Conservation (phyloP, 108 stramenopile species). For the Schizochytrium sp. region DNA sequence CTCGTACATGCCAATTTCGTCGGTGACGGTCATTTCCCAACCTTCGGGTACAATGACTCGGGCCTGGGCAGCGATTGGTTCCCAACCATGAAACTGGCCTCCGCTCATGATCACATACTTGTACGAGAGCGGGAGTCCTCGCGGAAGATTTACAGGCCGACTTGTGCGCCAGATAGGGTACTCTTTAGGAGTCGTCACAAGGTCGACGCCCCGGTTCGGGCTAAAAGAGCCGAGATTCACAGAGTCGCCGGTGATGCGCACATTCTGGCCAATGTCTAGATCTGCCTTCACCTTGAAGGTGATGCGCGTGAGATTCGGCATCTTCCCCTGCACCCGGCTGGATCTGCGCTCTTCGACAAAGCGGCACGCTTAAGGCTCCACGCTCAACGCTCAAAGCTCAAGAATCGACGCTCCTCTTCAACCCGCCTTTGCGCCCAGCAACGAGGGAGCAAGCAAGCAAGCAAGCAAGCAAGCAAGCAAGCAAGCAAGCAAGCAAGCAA, state of each 20-base stretch:
- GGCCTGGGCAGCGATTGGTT: constrained; percentile 15
- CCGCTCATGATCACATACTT: constrained; percentile 46
- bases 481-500: too few relatives aligned
- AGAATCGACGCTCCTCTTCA: too few relatives aligned
- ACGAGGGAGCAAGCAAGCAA: too few relatives aligned
- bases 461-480: too few relatives aligned
- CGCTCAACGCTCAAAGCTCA: too few relatives aligned
- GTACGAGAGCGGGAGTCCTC: constrained; percentile 40
- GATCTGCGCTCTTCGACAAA: too few relatives aligned
- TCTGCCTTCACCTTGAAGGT: constrained; percentile 7
- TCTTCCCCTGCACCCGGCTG: not conserved
- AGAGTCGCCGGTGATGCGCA: not conserved
- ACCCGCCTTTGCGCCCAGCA: too few relatives aligned
- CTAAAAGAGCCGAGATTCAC: not conserved
- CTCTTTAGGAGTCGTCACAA: constrained; percentile 49
- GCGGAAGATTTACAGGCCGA: constrained; percentile 42
- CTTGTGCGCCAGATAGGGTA: constrained; percentile 48
- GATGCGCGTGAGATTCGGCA: constrained; percentile 12
- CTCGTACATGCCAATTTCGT: not conserved
- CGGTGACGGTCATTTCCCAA: not conserved
- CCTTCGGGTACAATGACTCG: not conserved
- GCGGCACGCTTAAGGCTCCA: too few relatives aligned
- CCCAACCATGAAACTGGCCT: constrained; percentile 48
- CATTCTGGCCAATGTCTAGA: not conserved
- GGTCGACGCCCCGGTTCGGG: constrained; percentile 1